Conservation (phyloP, 2,329 filamentous ascomycete genomes). For the Colletotrichum tropicale region DNA sequence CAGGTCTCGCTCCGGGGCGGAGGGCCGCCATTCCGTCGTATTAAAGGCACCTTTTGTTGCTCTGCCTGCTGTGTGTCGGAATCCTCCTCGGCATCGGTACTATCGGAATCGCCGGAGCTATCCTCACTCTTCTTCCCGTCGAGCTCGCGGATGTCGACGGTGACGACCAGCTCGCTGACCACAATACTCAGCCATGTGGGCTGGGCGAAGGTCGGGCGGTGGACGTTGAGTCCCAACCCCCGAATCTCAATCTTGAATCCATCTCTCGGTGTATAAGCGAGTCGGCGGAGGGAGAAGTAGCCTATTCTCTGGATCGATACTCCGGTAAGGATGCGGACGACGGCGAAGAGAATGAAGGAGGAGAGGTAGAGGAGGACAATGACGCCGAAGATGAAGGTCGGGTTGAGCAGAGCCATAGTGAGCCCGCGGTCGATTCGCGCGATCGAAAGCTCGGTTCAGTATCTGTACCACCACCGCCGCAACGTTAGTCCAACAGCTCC, state of each 20-base stretch:
- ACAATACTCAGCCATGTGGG: constrained; percentile 96
- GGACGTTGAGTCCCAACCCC: constrained; percentile 84
- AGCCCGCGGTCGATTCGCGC: constrained; percentile 14
- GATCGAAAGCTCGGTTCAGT: constrained; percentile 6
- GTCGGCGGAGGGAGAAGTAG: constrained; percentile 87
- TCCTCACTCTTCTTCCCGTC: constrained; percentile 50
- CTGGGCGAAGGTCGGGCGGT: constrained; percentile 94
- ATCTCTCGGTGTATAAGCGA: constrained; percentile 88
- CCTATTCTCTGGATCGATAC: constrained; percentile 95
- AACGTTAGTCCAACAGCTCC: background rate
- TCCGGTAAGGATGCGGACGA: constrained; percentile 90
- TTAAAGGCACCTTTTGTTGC: constrained; percentile 18
- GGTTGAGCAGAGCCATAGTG: constrained; percentile 69
- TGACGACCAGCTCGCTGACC: constrained; percentile 83
- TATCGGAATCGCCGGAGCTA: constrained; percentile 31
- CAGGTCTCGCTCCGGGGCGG: constrained; percentile 73
- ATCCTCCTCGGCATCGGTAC: constrained; percentile 21
- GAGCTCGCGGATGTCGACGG: constrained; percentile 75
- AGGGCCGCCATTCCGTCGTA: constrained; percentile 31
- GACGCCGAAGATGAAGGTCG: constrained; percentile 86
- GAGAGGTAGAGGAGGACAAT: constrained; percentile 86
- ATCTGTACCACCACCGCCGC: constrained; percentile 1
- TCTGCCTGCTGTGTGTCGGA: background rate
- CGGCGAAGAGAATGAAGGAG: constrained; percentile 91
- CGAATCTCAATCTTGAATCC: constrained; percentile 89